These are phyloP conservation scores for Ustilago xerochloae DNA, from an alignment of 1,284 basidiomycete genomes.

Conservation along the genomic window DNA sequence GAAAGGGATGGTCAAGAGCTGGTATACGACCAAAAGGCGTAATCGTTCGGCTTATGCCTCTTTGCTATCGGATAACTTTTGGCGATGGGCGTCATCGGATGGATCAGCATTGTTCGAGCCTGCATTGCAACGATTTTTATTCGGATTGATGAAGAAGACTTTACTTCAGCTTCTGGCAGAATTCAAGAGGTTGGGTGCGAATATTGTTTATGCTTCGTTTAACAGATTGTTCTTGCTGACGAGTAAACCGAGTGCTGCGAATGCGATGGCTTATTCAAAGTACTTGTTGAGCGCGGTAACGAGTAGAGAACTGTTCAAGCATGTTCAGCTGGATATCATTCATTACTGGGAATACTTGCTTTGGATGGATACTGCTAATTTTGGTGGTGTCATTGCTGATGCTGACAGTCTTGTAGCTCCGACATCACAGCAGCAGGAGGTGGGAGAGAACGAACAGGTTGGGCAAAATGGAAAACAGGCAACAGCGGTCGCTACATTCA, in stretches of 20 bases:
- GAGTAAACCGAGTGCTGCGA: slow-evolving; percentile 89
- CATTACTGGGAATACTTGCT: slow-evolving; percentile 94
- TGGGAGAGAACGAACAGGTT: slow-evolving; percentile 73
- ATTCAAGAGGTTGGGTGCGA: slow-evolving; percentile 91
- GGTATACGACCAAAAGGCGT: slow-evolving; percentile 86
- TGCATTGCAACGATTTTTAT: slow-evolving; percentile 90
- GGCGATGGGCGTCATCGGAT: slow-evolving; percentile 92
- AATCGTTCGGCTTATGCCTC: slow-evolving; percentile 73
- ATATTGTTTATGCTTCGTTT: slow-evolving; percentile 93
- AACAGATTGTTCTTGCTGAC: slow-evolving; percentile 90
- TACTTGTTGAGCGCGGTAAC: slow-evolving; percentile 92
- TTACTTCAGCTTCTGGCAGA: slow-evolving; percentile 97
- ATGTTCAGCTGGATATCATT: slow-evolving; percentile 86
- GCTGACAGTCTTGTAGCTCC: slow-evolving; percentile 20
- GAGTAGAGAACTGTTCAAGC: slow-evolving; percentile 93
- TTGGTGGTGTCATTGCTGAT: slow-evolving; percentile 82
- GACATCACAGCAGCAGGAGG: slow-evolving; percentile 1
- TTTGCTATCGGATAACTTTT: slow-evolving; percentile 83
- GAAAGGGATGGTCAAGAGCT: slow-evolving; percentile 87
- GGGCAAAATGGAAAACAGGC: neutral
- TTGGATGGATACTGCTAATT: slow-evolving; percentile 95
- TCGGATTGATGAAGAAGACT: slow-evolving; percentile 96
- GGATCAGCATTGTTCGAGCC: slow-evolving; percentile 89
- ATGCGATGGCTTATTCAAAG: slow-evolving; percentile 92
- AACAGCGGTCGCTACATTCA: slow-evolving; percentile 30